phyloP scores from a whole-genome alignment of 192 early-diverging fungal genomes.

The Rhizophlyctis rosea region DNA sequence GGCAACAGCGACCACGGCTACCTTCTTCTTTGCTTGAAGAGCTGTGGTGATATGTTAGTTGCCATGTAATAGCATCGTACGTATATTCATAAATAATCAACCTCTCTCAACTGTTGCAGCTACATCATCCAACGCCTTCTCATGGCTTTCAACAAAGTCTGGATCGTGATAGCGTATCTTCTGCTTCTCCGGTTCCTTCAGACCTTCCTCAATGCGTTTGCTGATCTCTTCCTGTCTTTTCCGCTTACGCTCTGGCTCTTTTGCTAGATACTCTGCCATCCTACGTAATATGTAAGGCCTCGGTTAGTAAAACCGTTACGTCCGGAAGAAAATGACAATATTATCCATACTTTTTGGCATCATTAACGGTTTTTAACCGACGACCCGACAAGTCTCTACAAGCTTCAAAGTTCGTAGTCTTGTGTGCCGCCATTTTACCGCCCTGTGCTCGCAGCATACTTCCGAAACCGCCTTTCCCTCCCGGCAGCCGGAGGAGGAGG shows the following conservation, averaged over 20 bases:
- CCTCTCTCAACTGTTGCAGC: conserved; percentile 32
- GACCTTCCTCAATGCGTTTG: conserved; percentile 78
- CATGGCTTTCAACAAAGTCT: conserved; percentile 59
- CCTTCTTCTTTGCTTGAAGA: neutral
- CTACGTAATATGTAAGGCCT: conserved; percentile 15
- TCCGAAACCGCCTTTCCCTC: conserved; percentile 98
- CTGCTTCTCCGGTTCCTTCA: conserved; percentile 57
- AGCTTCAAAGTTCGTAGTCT: conserved; percentile 87
- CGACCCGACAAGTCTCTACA: conserved; percentile 91
- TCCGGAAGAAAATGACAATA: neutral
- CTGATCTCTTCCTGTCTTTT: conserved; percentile 57
- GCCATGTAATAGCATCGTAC: neutral
- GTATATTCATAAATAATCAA: neutral
- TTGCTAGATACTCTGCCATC: conserved; percentile 68
- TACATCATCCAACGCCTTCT: conserved; percentile 39
- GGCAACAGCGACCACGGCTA: neutral
- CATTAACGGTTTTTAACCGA: conserved; percentile 84
- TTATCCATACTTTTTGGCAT: conserved; percentile 73
- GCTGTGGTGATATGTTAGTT: neutral
- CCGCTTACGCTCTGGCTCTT: conserved; percentile 65
- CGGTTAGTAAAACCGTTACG: no score
- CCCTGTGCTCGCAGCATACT: conserved; percentile 91
- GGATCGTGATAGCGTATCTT: conserved; percentile 85
- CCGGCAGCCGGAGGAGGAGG: conserved; percentile 55
- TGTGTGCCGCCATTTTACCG: conserved; percentile 81